A percentile compares a stretch with the other conserved stretches of the same genome.
phyloP scores from a whole-genome alignment of 2,329 filamentous ascomycete genomes.

The Colletotrichum euphorbiae region DNA sequence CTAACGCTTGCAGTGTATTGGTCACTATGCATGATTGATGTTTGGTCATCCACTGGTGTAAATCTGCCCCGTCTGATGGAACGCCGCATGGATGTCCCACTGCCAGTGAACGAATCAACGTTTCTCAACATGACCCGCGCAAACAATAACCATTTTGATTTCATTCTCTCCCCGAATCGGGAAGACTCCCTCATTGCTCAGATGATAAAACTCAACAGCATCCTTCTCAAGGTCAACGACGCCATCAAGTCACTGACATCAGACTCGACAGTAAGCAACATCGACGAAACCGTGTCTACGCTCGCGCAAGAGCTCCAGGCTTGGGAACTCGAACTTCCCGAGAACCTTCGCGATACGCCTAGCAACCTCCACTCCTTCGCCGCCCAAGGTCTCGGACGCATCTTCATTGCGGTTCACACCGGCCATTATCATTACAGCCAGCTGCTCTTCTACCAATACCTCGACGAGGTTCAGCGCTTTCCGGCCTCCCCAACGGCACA shows the following conservation, averaged over 20 bases:
- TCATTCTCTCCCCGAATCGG: conserved; percentile 40
- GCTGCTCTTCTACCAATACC: conserved; percentile 60
- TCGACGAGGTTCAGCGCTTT: conserved; percentile 46
- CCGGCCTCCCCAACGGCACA: conserved; percentile 39
- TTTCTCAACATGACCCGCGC: conserved; percentile 46
- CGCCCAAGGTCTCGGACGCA: conserved; percentile 53
- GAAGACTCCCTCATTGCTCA: conserved; percentile 42
- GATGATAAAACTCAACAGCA: conserved; percentile 45
- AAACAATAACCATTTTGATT: conserved; percentile 41
- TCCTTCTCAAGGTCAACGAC: conserved; percentile 55
- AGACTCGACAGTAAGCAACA: conserved; percentile 43
- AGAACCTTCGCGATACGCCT: conserved; percentile 50
- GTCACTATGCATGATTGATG: conserved; percentile 44
- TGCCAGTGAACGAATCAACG: conserved; percentile 52
- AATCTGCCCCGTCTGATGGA: conserved; percentile 42
- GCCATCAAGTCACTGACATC: conserved; percentile 43
- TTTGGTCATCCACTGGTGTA: conserved; percentile 43
- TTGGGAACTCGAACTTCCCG: conserved; percentile 51
- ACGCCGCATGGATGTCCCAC: conserved; percentile 43
- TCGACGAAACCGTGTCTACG: conserved; percentile 45
- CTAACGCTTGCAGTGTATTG: conserved; percentile 39
- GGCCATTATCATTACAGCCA: conserved; percentile 60
- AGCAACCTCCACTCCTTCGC: conserved; percentile 53
- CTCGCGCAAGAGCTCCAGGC: conserved; percentile 49
- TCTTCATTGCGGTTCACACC: conserved; percentile 58